Base-by-base conservation (phyloP, 2,329 filamentous ascomycete species). In the Trichophyton schoenleinii region DNA sequence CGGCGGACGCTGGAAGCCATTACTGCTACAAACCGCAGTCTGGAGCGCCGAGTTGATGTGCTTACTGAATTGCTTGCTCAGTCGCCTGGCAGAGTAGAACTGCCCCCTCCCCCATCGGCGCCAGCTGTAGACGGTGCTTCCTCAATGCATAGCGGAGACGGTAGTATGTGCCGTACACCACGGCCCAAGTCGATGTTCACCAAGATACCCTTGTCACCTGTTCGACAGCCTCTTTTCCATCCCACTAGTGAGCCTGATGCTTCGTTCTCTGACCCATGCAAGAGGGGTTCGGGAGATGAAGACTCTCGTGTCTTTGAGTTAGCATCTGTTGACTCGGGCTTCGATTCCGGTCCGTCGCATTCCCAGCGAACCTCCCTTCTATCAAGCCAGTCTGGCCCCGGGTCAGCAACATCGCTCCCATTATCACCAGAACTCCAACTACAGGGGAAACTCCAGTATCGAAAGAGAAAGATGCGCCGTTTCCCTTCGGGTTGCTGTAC, bases 1-100 rank as follows among this genome's bases (percentile, higher is more conserved):
- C 60, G 73, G 42, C 70, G 71, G 60, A 68, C 68, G 55, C 67
- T 70, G 28, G 70, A 71, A 48, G 60, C 66, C 9, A 64, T 73
- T 20, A 70, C 70, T 57, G 66, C 67, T 20, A 71, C 70, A 3
- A 74, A 73, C 61, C 66, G 67, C 15, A 68, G 67, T 46, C 66
- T 74, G 59, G 71, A 69, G 57, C 68, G 68, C 58, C 66, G 72
- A 44, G 70, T 73, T 31, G 71, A 74, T 64, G 71, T 73, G 15
- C 65, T 74, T 63, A 72, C 72, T 2, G 68, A 70, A 34, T 65
- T 74, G 11, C 69, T 74, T 22, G 72, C 70, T n/a, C 67, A 73
- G 57, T 73, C 72, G 3, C 71, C 71, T 20, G 66, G 67, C 41
- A 61, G 55, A 36, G 38, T 48, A 53, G 64, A 65, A 18, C 36